Base-by-base conservation (phyloP, 345 rosid species). In the Eucalyptus sideroxylon region DNA sequence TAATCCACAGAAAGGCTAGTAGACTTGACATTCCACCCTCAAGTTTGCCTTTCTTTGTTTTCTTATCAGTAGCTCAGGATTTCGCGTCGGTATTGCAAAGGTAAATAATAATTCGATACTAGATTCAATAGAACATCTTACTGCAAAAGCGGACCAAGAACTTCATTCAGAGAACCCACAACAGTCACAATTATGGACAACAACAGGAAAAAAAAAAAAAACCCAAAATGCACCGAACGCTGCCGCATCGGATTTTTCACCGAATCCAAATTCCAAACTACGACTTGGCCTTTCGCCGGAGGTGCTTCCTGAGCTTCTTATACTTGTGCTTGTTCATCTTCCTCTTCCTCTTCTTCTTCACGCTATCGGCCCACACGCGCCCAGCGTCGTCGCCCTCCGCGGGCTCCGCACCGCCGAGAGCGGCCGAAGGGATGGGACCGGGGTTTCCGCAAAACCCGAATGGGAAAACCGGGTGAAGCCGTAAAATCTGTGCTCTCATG, bases 341-440 rank as follows among this genome's bases (percentile, higher is more conserved):
- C 95, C 92, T 96, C 97, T 97, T 96, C 94, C 99, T 94, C 95
- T 96, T 97, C 95, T 97, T 95, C 96, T 97, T 96, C 92, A 94
- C 94, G 89, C 97, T 96, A 90, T 94, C 97, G 2, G 97, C 97
- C 91, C 97, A 92, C 88, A 95, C 23, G 72, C 90, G 89, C 45
- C 92, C 87, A 19, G 80, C 30, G 77, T 49, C 89, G 19, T 90
- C 91, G 1, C 12, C 80, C 80, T 9, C 80, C 4, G 11, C 80
- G 4, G 40, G 80, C 42, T 67, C 80, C 2, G 42, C 80, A 1
- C 80, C 80, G 8, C 34, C 80, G 12, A 67, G 40, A 16, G 19
- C 11, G 8, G 80, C 80, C 4, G 23, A n/a, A 67, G 40, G 34
- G 77, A 4, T 16, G 37, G 77, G 40, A 67, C 34, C 19, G 11